Conservation (phyloP, 73 alveolate species). For the Paramecium caudatum region DNA sequence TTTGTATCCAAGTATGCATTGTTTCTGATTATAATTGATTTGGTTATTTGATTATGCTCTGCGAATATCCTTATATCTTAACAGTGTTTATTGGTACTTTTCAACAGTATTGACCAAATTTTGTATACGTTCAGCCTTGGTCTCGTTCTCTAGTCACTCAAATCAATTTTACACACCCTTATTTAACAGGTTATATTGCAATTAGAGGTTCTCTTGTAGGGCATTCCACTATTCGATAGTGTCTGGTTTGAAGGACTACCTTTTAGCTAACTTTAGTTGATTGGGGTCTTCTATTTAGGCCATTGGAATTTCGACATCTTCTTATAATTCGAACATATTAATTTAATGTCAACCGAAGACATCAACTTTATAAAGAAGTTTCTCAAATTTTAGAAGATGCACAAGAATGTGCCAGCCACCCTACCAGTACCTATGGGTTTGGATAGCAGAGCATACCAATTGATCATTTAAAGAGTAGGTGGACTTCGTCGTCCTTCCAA, state of each 20-base stretch:
- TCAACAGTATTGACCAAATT: neutral
- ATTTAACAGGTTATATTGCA: conserved; percentile 18
- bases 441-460: conserved; percentile 14
- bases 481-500: conserved; percentile 46
- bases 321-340: neutral
- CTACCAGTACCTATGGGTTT: conserved; percentile 3
- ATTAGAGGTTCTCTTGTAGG: conserved; percentile 34
- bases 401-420: conserved; percentile 10
- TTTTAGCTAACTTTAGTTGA: neutral
- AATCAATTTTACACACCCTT: neutral
- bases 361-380: conserved; percentile 35
- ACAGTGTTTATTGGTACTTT: neutral
- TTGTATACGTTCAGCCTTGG: conserved; percentile 32
- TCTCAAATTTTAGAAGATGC: conserved; percentile 54
- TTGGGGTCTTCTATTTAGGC: neutral
- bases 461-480: conserved; percentile 3
- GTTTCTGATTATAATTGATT: conserved; percentile 13
- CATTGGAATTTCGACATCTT: neutral
- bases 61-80: conserved; percentile 59
- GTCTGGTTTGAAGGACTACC: conserved; percentile 31
- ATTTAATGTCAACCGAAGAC: conserved; percentile 53
- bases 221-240: conserved; percentile 21
- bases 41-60: conserved; percentile 10
- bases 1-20: conserved; percentile 1
- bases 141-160: conserved; percentile 36